Evolutionary conservation across 768 basidiomycete genomes (phyloP).

Genomic region (Lepiota brunneoincarnata): DNA sequence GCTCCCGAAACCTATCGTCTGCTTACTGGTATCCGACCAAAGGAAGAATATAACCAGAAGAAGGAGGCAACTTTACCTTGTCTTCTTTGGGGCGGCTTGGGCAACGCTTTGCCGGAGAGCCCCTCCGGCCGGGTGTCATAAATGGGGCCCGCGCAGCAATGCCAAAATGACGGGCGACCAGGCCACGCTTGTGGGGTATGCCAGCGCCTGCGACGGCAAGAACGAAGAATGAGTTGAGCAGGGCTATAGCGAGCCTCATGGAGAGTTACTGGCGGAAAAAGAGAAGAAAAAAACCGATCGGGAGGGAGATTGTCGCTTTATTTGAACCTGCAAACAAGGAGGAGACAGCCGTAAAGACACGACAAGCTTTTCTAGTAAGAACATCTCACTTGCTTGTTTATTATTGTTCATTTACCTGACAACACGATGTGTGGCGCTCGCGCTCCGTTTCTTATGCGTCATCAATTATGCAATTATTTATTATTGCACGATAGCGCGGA

Average conservation of each 20-base stretch:
- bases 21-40: background rate
- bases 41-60: background rate
- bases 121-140: conserved; percentile 10
- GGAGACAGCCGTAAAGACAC: too few species aligned
- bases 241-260: conserved; percentile 44
- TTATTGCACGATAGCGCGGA: too few species aligned
- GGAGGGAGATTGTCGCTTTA: too few species aligned
- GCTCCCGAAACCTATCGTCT: conserved; percentile 4
- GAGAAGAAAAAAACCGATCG: too few species aligned
- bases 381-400: too few species aligned
- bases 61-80: background rate
- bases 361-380: too few species aligned
- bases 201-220: conserved; percentile 31
- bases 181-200: conserved; percentile 23
- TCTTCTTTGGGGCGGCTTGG: conserved; percentile 17
- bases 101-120: conserved; percentile 21
- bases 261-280: too few species aligned
- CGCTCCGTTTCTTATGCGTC: too few species aligned
- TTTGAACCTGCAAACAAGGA: too few species aligned
- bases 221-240: conserved; percentile 36
- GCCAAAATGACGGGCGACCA: conserved; percentile 32
- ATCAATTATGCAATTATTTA: too few species aligned
- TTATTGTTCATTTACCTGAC: too few species aligned
- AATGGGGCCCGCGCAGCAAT: background rate
- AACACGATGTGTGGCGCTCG: too few species aligned